Evolutionary conservation across 2,329 filamentous ascomycete genomes (phyloP).

Genomic region (Bipolaris cookei): DNA sequence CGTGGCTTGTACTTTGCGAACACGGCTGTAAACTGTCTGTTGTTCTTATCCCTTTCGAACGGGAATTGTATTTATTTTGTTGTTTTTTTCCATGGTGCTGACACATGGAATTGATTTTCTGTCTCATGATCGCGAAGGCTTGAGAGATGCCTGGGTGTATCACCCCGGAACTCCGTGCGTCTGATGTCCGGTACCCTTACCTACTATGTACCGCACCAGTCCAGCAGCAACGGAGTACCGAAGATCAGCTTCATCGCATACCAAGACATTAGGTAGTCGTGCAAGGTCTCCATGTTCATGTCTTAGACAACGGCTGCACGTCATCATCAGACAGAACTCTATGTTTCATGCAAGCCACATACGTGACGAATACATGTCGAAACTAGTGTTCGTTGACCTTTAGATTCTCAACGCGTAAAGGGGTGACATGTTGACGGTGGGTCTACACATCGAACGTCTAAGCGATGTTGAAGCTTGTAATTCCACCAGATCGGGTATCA

Average conservation of each 20-base stretch:
- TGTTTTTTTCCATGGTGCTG: background rate
- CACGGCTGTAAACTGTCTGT: background rate
- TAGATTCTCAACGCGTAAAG: background rate
- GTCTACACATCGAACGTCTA: background rate
- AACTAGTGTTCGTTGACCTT: background rate
- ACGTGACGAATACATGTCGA: background rate
- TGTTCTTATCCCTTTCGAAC: background rate
- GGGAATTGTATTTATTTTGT: background rate
- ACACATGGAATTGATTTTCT: background rate
- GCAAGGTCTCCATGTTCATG: background rate
- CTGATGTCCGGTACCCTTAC: slow-evolving; percentile 1
- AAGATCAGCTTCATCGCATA: background rate
- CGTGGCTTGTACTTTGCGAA: background rate
- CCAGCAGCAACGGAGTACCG: background rate
- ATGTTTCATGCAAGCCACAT: background rate
- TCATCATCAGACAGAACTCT: background rate
- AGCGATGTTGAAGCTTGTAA: background rate
- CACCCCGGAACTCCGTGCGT: slow-evolving; percentile 1
- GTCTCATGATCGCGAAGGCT: background rate
- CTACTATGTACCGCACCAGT: background rate
- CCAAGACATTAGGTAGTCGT: background rate
- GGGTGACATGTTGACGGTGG: background rate
- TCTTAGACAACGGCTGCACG: background rate
- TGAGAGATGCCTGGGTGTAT: background rate
- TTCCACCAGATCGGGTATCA: background rate